These are phyloP conservation scores for Leccinum fallax DNA, from an alignment of 1,284 basidiomycete species.

Conservation along the genomic window DNA sequence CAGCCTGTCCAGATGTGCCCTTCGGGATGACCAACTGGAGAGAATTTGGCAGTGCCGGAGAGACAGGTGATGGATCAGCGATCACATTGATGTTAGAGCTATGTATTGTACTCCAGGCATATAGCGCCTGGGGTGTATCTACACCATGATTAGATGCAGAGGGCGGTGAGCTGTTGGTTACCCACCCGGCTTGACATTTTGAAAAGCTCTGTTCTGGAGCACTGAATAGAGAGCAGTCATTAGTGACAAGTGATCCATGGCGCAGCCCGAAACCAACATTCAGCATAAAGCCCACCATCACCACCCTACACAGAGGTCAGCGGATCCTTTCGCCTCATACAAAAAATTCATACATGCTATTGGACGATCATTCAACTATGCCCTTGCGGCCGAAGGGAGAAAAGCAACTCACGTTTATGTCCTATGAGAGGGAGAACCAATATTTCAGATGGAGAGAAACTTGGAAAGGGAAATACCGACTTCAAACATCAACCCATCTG, in stretches of 20 bases:
- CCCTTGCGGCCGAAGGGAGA: not conserved
- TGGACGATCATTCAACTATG: not conserved
- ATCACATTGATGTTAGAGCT: conserved; percentile 53
- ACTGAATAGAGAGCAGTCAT: conserved; percentile 37
- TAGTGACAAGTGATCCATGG: not conserved
- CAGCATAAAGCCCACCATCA: conserved; percentile 61
- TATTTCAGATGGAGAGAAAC: conserved; percentile 1
- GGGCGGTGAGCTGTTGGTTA: not conserved
- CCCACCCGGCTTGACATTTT: conserved; percentile 52
- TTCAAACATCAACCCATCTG: conserved; percentile 62
- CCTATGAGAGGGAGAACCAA: conserved; percentile 27
- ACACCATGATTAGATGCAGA: not conserved
- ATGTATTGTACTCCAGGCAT: conserved; percentile 57
- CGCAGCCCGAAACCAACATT: conserved; percentile 39
- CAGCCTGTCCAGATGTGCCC: conserved; percentile 45
- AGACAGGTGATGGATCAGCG: conserved; percentile 52
- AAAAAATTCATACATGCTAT: conserved; percentile 44
- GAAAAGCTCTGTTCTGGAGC: conserved; percentile 61
- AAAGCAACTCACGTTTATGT: conserved; percentile 51
- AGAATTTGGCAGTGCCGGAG: conserved; percentile 63
- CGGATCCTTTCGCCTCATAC: not conserved
- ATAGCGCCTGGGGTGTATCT: conserved; percentile 53
- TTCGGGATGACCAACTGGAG: conserved; percentile 43
- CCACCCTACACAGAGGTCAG: conserved; percentile 46
- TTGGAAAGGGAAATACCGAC: conserved; percentile 30